Evolutionary conservation across 2,329 filamentous ascomycete genomes (phyloP), one percentile per base, ranked within the genome.

Genomic region (Onygenales sp.): DNA sequence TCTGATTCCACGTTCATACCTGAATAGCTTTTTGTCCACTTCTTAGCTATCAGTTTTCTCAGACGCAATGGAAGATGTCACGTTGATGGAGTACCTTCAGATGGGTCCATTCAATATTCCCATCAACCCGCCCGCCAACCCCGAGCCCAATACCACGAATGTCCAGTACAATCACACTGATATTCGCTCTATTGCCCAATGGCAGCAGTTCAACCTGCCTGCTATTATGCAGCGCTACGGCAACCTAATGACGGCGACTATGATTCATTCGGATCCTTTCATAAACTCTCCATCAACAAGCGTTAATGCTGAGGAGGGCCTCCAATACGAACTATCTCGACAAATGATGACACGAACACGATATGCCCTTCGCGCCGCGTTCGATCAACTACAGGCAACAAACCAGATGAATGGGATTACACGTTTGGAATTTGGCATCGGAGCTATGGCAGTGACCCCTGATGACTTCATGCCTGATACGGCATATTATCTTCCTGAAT

Each of bases 391-490:
- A 10, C 38, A 42, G 11, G 10, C 14, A 8, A 41, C 36, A 13
- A 43, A 48, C 35, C 45, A 48, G 32, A 32, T 43, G 35, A 11
- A 41, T 11, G 43, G 43, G 5, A 13, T 48, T 42, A 48, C 33
- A 9, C 35, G 14, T 9, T 9, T 43, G n/a, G 27, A 5, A 33
- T 14, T 55, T 35, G 48, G 44, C n/a, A 5, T 43, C 5, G 48
- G 53, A n/a, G 49, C 27, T 11, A 10, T 17, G 2, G 31, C 49
- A 2, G 9, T n/a, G 36, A 42, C 21, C 42, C 32, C 41, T 14
- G 21, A 43, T 36, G 27, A 31, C n/a, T 49, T 35, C 21, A 27
- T 5, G 33, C 53, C 53, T 11, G 53, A 55, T 38, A 17, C n/a
- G 7, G 36, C 53, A 11, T 55, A 46, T 38, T 52, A 39, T 17